These are phyloP conservation scores for Agrocybe praecox DNA, from an alignment of 768 basidiomycete species.

Conservation along the genomic window DNA sequence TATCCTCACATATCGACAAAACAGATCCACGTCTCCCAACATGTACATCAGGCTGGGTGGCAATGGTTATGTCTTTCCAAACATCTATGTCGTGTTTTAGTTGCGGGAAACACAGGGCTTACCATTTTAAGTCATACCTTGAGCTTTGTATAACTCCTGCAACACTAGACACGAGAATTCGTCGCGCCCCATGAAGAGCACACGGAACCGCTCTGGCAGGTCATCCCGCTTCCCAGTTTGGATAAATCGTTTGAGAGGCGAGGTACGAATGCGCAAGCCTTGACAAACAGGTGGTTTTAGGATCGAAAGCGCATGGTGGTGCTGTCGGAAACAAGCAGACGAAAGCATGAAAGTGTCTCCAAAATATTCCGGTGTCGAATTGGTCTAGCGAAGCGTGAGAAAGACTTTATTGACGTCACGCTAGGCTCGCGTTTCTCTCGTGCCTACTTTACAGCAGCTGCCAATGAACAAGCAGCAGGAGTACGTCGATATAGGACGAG, in stretches of 20 bases:
- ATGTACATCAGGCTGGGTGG: slow-evolving; percentile 70
- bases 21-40: slow-evolving; percentile 63
- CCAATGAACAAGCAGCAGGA: no score
- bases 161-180: slow-evolving; percentile 83
- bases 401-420: no score
- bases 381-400: no score
- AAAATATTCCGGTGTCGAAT: no score
- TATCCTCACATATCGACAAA: slow-evolving; percentile 52
- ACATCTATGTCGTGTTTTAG: slow-evolving; percentile 55
- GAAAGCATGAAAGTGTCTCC: no score
- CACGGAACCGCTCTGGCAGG: slow-evolving; percentile 49
- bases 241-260: not conserved
- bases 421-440: no score
- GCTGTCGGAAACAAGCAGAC: no score
- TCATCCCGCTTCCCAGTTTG: not conserved
- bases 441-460: no score
- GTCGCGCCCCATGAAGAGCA: slow-evolving; percentile 89
- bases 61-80: slow-evolving; percentile 69
- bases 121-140: slow-evolving; percentile 42
- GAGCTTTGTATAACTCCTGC: slow-evolving; percentile 58
- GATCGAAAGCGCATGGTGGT: no score
- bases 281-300: no score
- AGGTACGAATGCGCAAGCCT: no score
- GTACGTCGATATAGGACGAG: no score
- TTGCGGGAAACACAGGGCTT: not conserved